Evolutionary conservation across 2,329 filamentous ascomycete genomes (phyloP), one percentile per base, ranked within the genome.

Genomic region (Fusarium nisikadoi): DNA sequence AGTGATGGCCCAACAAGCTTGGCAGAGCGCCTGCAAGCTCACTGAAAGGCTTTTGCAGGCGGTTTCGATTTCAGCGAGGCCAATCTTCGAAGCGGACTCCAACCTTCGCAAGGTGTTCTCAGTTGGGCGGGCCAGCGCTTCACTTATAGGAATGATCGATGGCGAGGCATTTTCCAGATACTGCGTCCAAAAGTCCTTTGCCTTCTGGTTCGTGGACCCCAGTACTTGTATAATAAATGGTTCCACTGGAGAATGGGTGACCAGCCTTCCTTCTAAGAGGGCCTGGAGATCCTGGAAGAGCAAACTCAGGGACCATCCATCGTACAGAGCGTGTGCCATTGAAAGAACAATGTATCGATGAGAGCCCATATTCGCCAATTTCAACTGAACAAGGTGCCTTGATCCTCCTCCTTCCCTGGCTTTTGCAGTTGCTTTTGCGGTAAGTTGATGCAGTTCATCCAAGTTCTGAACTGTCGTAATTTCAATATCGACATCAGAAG

Each of bases 261-360:
- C 71, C 16, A 83, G 78, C 1, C 79, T 70, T 8, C 83, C 83
- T 8, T 83, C 52, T 70, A 97, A 97, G 4, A 91, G 89, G n/a
- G 81, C 83, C 20, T 86, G 80, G 2, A 97, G 86, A 75, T 96
- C 90, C 46, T 87, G 84, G 74, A 96, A 94, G 3, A 98, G 81
- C 20, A 97, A 82, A 7, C 86, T 84, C 17, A 98, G 86, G 6
- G 94, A 97, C 89, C 91, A 94, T 2, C 95, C 95, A 77, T 98
- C 95, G 73, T 98, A 98, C 25, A 97, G 85, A 3, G 94, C 94
- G 80, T 98, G 95, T 0, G 94, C 88, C 42, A 97, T 90, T 0
- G 94, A 95, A 2, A 98, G 79, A 8, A 91, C 77, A 3, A 91
- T 70, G 61, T 86, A 88, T 7, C 65, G 80, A 39, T 75, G 77